Conservation (phyloP, 2,329 filamentous ascomycete species). For the Arthrobotrys pseudoclavata region DNA sequence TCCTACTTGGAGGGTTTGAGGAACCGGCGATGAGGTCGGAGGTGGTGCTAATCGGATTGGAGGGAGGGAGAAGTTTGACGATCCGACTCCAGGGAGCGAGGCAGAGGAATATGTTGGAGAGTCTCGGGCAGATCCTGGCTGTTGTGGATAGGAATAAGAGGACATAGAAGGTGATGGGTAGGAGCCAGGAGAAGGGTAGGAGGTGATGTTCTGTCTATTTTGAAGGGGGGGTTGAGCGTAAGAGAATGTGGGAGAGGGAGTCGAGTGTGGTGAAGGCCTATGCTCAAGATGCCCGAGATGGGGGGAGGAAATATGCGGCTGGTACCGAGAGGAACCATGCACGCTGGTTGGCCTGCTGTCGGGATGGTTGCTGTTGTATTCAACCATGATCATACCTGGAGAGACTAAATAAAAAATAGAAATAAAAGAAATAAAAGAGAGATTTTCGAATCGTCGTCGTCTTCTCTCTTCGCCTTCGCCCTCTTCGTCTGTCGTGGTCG, state of each 20-base stretch:
- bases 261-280: constrained; percentile 63
- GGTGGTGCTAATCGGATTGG: constrained; percentile 68
- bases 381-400: constrained; percentile 64
- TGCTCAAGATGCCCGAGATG: constrained; percentile 63
- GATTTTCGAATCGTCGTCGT: background rate
- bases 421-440: too few relatives aligned
- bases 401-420: constrained; percentile 49
- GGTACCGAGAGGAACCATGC: constrained; percentile 62
- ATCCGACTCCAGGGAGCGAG: constrained; percentile 67
- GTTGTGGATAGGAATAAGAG: constrained; percentile 69
- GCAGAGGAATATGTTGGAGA: constrained; percentile 68
- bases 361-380: constrained; percentile 62
- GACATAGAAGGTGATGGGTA: constrained; percentile 70
- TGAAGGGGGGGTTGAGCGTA: constrained; percentile 63
- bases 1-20: constrained; percentile 68
- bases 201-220: constrained; percentile 63
- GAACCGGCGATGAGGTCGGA: constrained; percentile 67
- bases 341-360: constrained; percentile 61
- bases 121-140: constrained; percentile 62
- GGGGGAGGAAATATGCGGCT: constrained; percentile 62
- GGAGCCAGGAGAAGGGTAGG: constrained; percentile 69
- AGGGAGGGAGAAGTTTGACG: constrained; percentile 69
- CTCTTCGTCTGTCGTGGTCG: background rate
- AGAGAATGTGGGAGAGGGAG: constrained; percentile 63
- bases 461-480: background rate